Evolutionary conservation across 768 basidiomycete genomes (phyloP).

Genomic region (Thelephora aurantiotincta): DNA sequence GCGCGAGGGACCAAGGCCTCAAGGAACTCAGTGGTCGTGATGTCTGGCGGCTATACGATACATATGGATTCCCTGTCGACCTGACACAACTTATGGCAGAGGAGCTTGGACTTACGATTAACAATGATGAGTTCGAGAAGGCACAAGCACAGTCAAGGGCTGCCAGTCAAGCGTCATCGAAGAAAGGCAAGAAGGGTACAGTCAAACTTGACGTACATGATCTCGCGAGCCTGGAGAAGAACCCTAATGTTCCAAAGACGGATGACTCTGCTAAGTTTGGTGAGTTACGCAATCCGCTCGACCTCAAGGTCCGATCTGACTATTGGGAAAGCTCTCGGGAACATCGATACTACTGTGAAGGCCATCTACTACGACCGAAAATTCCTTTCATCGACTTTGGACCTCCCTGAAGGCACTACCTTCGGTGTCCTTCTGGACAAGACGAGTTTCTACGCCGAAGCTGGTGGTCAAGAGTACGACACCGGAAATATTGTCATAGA

Average conservation of each 20-base stretch:
- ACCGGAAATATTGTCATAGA: constrained; percentile 92
- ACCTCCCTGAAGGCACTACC: constrained; percentile 44
- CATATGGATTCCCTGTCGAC: constrained; percentile 96
- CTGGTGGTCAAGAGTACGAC: constrained; percentile 95
- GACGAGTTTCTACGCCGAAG: constrained; percentile 95
- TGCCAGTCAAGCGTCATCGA: constrained; percentile 75
- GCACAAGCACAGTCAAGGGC: constrained; percentile 84
- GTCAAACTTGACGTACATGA: constrained; percentile 96
- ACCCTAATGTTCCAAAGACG: constrained; percentile 70
- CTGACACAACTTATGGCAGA: constrained; percentile 95
- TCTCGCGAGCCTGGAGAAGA: constrained; percentile 72
- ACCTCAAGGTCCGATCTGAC: no score
- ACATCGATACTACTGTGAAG: constrained; percentile 60
- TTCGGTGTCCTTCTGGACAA: constrained; percentile 86
- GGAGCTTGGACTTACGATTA: constrained; percentile 72
- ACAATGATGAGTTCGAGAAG: constrained; percentile 78
- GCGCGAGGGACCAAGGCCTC: constrained; percentile 45
- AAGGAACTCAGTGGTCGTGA: constrained; percentile 77
- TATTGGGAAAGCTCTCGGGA: constrained; percentile 47
- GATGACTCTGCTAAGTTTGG: constrained; percentile 88
- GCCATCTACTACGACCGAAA: constrained; percentile 74
- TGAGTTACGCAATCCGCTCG: constrained; percentile 22
- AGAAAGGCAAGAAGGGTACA: constrained; percentile 48
- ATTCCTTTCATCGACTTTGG: constrained; percentile 54
- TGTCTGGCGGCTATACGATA: constrained; percentile 96